Evolutionary conservation across 495 filamentous ascomycete species (phyloP), one percentile per base, ranked within the genome.

Genomic region (Annulohypoxylon nitens): DNA sequence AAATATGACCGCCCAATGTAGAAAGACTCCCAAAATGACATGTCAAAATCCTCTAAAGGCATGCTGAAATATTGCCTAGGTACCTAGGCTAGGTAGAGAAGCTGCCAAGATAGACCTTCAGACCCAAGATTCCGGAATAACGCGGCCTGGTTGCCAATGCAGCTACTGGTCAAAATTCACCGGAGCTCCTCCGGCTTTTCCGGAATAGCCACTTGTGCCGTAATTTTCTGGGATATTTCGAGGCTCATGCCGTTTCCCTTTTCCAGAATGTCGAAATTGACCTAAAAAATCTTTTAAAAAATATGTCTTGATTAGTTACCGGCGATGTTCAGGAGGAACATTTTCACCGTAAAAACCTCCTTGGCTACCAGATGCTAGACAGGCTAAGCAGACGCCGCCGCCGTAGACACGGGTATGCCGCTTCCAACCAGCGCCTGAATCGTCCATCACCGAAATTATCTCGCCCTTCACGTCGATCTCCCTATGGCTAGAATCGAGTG

Each of bases 371-470:
- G 82, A 76, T 9, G 75, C 80, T 43, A 81, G 58, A 59, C 84
- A 86, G 9, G 83, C 83, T n/a, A 86, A 75, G 66, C 84, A 86
- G 4, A 80, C 77, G 2, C 84, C 84, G 41, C 84, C 84, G 43
- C 84, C 83, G 57, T 86, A 86, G 25, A 86, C 84, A 5, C 84
- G 79, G 8, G 84, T 86, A 63, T 86, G 84, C 30, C 84, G 79
- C 69, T 81, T 83, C 84, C 84, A 86, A 12, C 79, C 81, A 36
- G 82, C 79, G 1, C 83, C 84, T 26, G 80, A 74, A 43, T 79
- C 81, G 69, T 86, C 81, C 73, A 80, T 76, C 20, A 84, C 81
- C 39, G 81, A 82, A 11, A 84, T 72, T 64, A 84, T 83, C 63
- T 85, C 83, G 26, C 80, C 83, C 23, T 82, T 77, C 0, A 85